These are phyloP conservation scores for Lathyrus tuberosus DNA, from an alignment of 306 rosid genomes.

Conservation along the genomic window DNA sequence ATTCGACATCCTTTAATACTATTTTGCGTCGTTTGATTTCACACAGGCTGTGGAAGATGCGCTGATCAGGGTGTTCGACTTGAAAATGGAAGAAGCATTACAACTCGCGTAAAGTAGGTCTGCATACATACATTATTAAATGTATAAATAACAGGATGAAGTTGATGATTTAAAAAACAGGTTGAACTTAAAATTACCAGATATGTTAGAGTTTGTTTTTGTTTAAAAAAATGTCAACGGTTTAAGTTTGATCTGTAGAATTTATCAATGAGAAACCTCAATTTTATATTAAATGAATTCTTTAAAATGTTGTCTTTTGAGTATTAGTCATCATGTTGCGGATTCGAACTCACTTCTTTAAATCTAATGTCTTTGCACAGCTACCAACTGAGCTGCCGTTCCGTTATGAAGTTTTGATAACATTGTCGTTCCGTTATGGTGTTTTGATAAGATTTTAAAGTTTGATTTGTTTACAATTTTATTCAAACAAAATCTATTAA, in stretches of 20 bases:
- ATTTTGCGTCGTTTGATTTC: not conserved
- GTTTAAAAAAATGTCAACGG: too few species aligned
- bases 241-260: constrained; percentile 13
- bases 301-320: constrained; percentile 1
- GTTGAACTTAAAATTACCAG: constrained; percentile 6
- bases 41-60: constrained; percentile 82
- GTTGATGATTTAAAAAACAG: constrained; percentile 19
- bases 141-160: constrained; percentile 37
- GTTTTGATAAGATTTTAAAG: too few species aligned
- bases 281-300: constrained; percentile 14
- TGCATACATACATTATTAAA: constrained; percentile 31
- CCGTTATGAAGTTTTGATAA: too few species aligned
- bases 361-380: too few species aligned
- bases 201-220: constrained; percentile 19
- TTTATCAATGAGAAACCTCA: constrained; percentile 24
- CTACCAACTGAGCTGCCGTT: too few species aligned
- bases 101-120: constrained; percentile 51
- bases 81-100: constrained; percentile 80
- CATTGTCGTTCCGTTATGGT: too few species aligned
- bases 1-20: not conserved
- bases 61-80: constrained; percentile 78
- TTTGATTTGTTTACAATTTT: too few species aligned
- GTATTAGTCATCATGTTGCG: too few species aligned
- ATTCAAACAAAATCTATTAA: too few species aligned
- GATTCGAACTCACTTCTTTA: too few species aligned